A percentile compares a stretch with the other conserved stretches of the same genome.
phyloP scores from a whole-genome alignment of 2,329 filamentous ascomycete species.

The Canariomyces notabilis region DNA sequence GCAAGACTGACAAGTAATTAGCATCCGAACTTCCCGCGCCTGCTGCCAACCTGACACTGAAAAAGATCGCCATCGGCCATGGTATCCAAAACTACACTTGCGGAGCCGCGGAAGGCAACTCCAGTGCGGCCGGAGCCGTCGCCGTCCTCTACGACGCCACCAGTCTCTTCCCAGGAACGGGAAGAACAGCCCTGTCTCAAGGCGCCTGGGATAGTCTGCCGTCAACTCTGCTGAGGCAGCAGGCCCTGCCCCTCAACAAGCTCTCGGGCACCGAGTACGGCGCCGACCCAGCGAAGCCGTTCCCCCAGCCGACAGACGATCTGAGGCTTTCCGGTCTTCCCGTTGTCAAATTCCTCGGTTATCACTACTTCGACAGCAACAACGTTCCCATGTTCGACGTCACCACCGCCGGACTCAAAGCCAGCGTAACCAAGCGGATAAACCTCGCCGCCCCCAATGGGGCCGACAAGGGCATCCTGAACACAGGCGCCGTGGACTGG shows the following conservation, averaged over 20 bases:
- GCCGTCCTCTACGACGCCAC: constrained; percentile 57
- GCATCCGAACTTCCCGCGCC: constrained; percentile 42
- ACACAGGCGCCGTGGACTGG: constrained; percentile 52
- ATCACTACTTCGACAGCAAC: constrained; percentile 60
- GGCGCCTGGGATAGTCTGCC: constrained; percentile 39
- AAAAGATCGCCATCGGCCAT: constrained; percentile 56
- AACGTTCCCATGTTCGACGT: constrained; percentile 58
- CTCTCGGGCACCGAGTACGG: constrained; percentile 33
- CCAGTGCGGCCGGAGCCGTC: constrained; percentile 45
- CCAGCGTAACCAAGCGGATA: constrained; percentile 45
- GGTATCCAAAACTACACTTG: constrained; percentile 69
- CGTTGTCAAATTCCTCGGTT: constrained; percentile 47
- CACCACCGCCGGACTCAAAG: constrained; percentile 34
- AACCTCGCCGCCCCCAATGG: constrained; percentile 46
- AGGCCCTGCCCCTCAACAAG: constrained; percentile 44
- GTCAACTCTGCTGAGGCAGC: constrained; percentile 35
- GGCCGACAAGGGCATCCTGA: constrained; percentile 42
- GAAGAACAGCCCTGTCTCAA: constrained; percentile 33
- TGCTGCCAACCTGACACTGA: constrained; percentile 37
- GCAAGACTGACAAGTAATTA: constrained; percentile 18
- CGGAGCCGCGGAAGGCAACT: constrained; percentile 29
- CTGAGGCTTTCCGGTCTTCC: constrained; percentile 34
- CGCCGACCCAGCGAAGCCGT: constrained; percentile 43
- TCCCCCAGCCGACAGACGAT: constrained; percentile 36
- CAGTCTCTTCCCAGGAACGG: constrained; percentile 44